Percentiles rank a stretch among this genome's conserved stretches.
Conservation (phyloP, 2,329 filamentous ascomycete species). For the Tetracladium maxilliforme region DNA sequence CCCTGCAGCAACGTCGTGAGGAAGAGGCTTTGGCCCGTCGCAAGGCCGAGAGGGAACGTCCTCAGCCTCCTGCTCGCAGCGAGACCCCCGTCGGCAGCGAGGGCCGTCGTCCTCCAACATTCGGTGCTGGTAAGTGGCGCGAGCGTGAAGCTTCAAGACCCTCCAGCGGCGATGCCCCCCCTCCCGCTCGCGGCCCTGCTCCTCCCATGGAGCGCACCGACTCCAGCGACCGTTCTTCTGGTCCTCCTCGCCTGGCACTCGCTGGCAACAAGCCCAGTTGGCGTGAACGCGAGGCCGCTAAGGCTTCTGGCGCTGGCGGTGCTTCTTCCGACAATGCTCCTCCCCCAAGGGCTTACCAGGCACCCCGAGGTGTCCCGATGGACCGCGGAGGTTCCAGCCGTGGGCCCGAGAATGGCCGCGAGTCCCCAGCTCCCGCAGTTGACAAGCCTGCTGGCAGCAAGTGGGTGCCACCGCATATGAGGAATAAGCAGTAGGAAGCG, state of each 20-base stretch:
- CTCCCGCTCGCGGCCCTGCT: constrained; percentile 10
- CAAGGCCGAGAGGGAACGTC: constrained; percentile 46
- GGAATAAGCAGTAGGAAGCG: too few species aligned
- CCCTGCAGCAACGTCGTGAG: constrained; percentile 66
- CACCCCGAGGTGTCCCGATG: too few species aligned
- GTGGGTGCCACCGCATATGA: too few species aligned
- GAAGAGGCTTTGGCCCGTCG: constrained; percentile 74
- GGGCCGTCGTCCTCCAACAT: constrained; percentile 42
- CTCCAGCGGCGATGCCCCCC: constrained; percentile 14
- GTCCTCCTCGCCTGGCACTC: constrained; percentile 39
- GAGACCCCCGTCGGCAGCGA: constrained; percentile 38
- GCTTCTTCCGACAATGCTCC: constrained; percentile 6
- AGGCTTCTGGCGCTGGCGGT: constrained; percentile 16
- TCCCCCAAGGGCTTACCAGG: too few species aligned
- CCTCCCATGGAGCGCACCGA: constrained; percentile 24
- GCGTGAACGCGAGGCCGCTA: constrained; percentile 44
- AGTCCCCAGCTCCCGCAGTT: too few species aligned
- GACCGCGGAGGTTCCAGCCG: too few species aligned
- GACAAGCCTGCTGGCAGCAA: too few species aligned
- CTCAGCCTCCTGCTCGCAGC: constrained; percentile 25
- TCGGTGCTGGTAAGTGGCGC: constrained; percentile 56
- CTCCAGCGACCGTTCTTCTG: constrained; percentile 22
- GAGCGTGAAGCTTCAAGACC: constrained; percentile 47
- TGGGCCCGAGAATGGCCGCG: too few species aligned
- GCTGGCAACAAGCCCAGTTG: constrained; percentile 35